Evolutionary conservation across 2,329 filamentous ascomycete species (phyloP).

Genomic region (Fusarium brachygibbosum): DNA sequence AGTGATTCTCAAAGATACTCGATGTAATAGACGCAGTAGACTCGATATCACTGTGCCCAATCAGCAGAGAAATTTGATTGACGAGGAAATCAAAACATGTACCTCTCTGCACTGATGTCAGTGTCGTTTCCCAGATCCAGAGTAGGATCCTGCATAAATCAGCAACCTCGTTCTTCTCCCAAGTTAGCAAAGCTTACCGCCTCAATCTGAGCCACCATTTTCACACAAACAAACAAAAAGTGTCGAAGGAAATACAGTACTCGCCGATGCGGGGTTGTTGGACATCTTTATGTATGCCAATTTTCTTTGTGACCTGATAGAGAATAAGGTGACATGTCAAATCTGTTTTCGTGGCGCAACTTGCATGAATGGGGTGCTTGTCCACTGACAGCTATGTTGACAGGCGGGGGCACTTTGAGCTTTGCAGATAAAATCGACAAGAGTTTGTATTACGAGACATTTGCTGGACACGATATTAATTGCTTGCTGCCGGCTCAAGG

Average conservation of each 20-base stretch:
- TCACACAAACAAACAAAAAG: neutral
- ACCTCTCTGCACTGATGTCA: slow-evolving; percentile 30
- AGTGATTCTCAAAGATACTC: slow-evolving; percentile 42
- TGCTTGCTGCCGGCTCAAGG: neutral
- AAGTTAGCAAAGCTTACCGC: slow-evolving; percentile 6
- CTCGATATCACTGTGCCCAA: slow-evolving; percentile 16
- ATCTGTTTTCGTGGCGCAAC: neutral
- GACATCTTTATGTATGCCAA: slow-evolving; percentile 10
- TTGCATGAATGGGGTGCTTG: neutral
- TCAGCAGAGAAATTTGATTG: neutral
- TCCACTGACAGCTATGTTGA: slow-evolving; percentile 12
- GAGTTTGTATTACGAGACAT: neutral
- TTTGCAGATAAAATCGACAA: neutral
- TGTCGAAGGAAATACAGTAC: neutral
- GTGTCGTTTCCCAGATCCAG: slow-evolving; percentile 19
- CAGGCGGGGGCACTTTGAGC: slow-evolving; percentile 7
- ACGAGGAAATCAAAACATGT: accelerated
- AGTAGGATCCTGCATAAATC: slow-evolving; percentile 19
- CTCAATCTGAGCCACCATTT: slow-evolving; percentile 31
- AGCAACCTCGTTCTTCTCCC: accelerated
- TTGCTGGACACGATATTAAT: neutral
- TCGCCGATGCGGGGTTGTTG: slow-evolving; percentile 11
- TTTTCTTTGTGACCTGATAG: neutral
- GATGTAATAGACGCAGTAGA: slow-evolving; percentile 43
- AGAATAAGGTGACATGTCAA: neutral